Base-by-base conservation (phyloP, 2,329 filamentous ascomycete genomes). In the Fusarium chaquense region DNA sequence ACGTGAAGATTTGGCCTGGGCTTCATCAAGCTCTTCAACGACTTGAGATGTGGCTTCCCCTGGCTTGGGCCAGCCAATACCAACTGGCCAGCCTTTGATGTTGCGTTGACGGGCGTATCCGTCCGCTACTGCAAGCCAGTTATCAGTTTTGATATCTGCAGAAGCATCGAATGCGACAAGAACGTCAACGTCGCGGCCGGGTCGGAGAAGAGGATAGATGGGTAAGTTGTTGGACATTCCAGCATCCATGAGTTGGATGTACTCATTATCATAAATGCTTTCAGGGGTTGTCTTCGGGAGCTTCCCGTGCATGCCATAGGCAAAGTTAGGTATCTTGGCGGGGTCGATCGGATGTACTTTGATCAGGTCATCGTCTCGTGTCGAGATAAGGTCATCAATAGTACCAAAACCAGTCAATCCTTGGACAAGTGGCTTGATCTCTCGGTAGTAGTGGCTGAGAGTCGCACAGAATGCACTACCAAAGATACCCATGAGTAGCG, bases 161-260 rank as follows among this genome's bases (percentile, higher is more conserved):
- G 93, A 97, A 5, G 94, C 94, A 78, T 99, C 96, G 78, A 99
- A 99, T 5, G 94, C 93, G 46, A 99, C 88, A 46, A 98, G 83
- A 44, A 99, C 86, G 73, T 99, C 96, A 8, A 99, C 91, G 59
- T 97, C 87, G 36, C 96, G 88, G 4, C 94, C 95, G 0, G 93
- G 93, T 13, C 96, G 90, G 20, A 99, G 89, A 5, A 98, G 86
- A 0, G 96, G 96, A 77, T 99, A 99, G 43, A 98, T 94, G 3
- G 96, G 96, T 11, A 99, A 84, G 76, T 99, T 99, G 78, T 99
- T 98, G 70, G 93, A 97, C 96, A 99, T 99, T 52, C 96, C 96
- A 3, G 96, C 94, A 78, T 99, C 96, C 94, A 98, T 98, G 18
- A 95, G 85, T 69, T 93, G 90, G 20, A 95, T 85, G 77, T 97